phyloP scores from a whole-genome alignment of 192 early-diverging fungal species.

The Podila verticillata region DNA sequence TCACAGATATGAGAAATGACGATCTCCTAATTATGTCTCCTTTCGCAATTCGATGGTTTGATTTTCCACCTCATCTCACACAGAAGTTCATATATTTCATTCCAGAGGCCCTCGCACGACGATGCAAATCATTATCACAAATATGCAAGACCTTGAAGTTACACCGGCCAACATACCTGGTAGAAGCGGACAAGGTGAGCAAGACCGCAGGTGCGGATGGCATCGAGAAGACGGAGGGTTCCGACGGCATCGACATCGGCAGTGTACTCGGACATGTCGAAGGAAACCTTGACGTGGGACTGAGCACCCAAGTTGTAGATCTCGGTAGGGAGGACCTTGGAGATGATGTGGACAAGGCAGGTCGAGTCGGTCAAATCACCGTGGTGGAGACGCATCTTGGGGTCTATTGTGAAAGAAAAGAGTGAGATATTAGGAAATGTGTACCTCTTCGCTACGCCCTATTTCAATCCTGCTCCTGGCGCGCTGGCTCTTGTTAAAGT shows the following conservation, averaged over 20 bases:
- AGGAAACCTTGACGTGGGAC: conserved; percentile 73
- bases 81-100: background rate
- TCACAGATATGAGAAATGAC: background rate
- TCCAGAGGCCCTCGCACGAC: background rate
- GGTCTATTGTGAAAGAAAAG: conserved; percentile 21
- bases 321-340: conserved; percentile 73
- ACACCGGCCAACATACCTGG: conserved; percentile 27
- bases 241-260: too few relatives aligned
- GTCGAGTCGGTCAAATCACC: conserved; percentile 81
- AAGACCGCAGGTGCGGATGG: too few relatives aligned
- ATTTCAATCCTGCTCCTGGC: background rate
- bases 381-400: conserved; percentile 75
- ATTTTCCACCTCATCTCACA: background rate
- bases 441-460: background rate
- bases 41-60: background rate
- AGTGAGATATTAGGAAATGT: background rate
- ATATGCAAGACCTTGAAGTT: too few relatives aligned
- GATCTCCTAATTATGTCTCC: background rate
- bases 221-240: too few relatives aligned
- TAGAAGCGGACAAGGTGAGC: conserved; percentile 62
- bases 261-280: conserved; percentile 78
- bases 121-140: too few relatives aligned
- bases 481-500: background rate
- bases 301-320: conserved; percentile 80
- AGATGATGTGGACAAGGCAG: conserved; percentile 75